Evolutionary conservation across 306 rosid species (phyloP), one percentile per base, ranked within the genome.

Genomic region (Boehmeria nivea): DNA sequence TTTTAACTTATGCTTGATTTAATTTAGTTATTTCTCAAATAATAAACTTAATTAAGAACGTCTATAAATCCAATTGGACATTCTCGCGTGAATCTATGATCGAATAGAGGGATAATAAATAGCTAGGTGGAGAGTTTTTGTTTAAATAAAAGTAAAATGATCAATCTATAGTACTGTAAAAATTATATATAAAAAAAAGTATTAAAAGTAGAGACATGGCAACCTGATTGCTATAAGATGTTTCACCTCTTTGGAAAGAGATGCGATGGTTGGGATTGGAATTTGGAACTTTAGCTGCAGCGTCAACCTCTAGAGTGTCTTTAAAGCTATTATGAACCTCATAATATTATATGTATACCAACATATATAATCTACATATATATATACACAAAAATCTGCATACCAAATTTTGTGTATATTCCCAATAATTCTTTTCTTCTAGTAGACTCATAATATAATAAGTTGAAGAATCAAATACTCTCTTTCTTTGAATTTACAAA

Each of bases 271-370:
- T 54, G 66, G 72, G 70, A n/a, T n/a, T n/a, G n/a, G n/a, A n/a
- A n/a, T n/a, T n/a, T n/a, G n/a, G n/a, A n/a, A 63, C 60, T 72
- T 71, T 61, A 60, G 95, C 77, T 81, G 81, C 81, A 67, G 79
- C 60, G 88, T 79, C 94, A 77, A 72, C 72, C 79, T 50, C 45
- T 79, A 63, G 86, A 78, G 87, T 83, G 74, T 47, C 58, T 77
- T 75, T 76, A 76, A 87, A 83, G 95, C 64, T 60, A 74, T n/a
- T n/a, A n/a, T n/a, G n/a, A 63, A 9, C 47, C 11, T 33, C 45
- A 43, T 50, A 63, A 21, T 6, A 16, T 27, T 22, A 53, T 37
- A 33, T 20, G 24, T 44, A 21, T 28, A 31, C 27, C 3, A 9
- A 13, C 9, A 34, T 48, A 37, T 34, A 20, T 14, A 3, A 23